Evolutionary conservation across 1,139 yeast species (phyloP).

Genomic region (Pichia sp.): DNA sequence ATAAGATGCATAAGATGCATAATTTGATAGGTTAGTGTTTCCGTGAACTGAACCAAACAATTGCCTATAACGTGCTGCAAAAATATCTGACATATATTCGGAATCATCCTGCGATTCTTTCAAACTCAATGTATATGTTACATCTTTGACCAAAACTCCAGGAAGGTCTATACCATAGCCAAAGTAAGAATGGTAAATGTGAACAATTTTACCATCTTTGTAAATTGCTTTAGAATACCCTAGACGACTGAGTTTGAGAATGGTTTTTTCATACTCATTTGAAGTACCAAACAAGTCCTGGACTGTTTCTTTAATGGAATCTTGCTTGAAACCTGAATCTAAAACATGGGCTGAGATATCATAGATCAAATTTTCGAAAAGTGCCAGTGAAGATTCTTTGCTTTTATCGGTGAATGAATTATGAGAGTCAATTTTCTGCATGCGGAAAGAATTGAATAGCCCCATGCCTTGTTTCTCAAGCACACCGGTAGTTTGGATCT

Average conservation of each 20-base stretch:
- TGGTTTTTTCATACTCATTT: not conserved
- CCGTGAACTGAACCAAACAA: too few relatives aligned
- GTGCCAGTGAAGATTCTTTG: not conserved
- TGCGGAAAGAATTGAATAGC: too few relatives aligned
- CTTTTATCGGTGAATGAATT: not conserved
- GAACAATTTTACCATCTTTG: constrained; percentile 1
- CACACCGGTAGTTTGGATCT: constrained; percentile 23
- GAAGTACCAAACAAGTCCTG: constrained; percentile 2
- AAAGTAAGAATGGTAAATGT: constrained; percentile 27
- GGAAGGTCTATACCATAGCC: constrained; percentile 39
- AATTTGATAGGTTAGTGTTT: too few relatives aligned
- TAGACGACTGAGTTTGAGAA: constrained; percentile 35
- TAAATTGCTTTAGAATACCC: constrained; percentile 38
- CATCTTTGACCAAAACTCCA: constrained; percentile 39
- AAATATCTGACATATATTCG: constrained; percentile 32
- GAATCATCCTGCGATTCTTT: constrained; percentile 34
- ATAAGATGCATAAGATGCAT: not conserved
- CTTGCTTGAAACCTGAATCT: constrained; percentile 11
- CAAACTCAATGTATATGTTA: constrained; percentile 39
- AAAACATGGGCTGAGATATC: constrained; percentile 3
- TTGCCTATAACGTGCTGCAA: constrained; percentile 24
- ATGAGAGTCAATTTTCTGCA: too few relatives aligned
- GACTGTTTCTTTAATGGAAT: constrained; percentile 26
- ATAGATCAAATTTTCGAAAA: constrained; percentile 3
- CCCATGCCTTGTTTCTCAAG: too few relatives aligned